These are phyloP conservation scores for Aspergillus quadrilineatus DNA, from an alignment of 2,329 filamentous ascomycete genomes.

Conservation along the genomic window DNA sequence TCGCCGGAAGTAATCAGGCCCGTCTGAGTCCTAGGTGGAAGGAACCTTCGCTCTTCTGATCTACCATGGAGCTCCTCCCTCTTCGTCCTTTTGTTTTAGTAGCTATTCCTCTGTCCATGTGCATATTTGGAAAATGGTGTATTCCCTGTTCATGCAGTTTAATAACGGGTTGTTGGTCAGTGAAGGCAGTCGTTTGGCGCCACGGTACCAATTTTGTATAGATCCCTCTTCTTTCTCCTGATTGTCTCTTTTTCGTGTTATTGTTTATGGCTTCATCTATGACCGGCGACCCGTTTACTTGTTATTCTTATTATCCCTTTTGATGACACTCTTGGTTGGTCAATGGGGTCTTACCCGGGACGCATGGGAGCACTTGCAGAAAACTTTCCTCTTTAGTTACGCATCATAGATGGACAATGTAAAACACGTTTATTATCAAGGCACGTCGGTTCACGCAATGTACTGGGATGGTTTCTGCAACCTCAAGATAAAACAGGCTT, in stretches of 20 bases:
- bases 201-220: conserved; percentile 42
- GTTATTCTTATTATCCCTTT: conserved; percentile 25
- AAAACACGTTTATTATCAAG: conserved; percentile 31
- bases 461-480: neutral
- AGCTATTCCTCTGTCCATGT: conserved; percentile 41
- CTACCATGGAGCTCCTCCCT: conserved; percentile 28
- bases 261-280: conserved; percentile 28
- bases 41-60: conserved; percentile 12
- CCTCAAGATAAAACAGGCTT: neutral
- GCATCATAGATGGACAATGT: conserved; percentile 43
- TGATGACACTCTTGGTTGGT: conserved; percentile 27
- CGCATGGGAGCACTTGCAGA: conserved; percentile 30
- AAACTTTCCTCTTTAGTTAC: conserved; percentile 31
- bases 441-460: neutral
- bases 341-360: conserved; percentile 21
- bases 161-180: conserved; percentile 35
- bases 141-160: conserved; percentile 31
- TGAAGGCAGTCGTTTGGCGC: conserved; percentile 38
- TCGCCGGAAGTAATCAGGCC: conserved; percentile 18
- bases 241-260: conserved; percentile 17
- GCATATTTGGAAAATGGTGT: conserved; percentile 35
- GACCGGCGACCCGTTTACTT: conserved; percentile 28
- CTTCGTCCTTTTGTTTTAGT: conserved; percentile 44
- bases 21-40: conserved; percentile 6
- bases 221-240: conserved; percentile 32